Conservation (phyloP, 2,329 filamentous ascomycete species). For the Fusarium udum region DNA sequence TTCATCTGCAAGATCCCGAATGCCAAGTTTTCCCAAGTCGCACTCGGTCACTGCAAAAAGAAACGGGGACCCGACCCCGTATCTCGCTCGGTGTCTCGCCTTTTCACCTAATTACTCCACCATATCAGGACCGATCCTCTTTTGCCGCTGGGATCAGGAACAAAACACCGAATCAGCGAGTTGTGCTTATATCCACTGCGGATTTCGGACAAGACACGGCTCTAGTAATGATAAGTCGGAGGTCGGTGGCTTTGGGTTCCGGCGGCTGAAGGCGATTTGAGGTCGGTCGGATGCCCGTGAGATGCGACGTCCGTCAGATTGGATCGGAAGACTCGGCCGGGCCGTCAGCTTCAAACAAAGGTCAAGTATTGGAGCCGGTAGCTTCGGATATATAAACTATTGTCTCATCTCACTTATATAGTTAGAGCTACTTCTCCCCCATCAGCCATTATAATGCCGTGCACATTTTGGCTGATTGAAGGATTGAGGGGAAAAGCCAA, state of each 20-base stretch:
- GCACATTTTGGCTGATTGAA: not conserved
- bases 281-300: not conserved
- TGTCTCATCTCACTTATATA: not conserved
- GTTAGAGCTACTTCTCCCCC: not conserved
- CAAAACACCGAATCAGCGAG: not conserved
- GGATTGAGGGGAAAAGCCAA: not conserved
- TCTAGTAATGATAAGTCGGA: conserved; percentile 1
- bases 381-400: conserved; percentile 3
- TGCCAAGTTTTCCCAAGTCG: conserved; percentile 22
- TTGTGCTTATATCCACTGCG: conserved; percentile 14
- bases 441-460: not conserved
- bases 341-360: not conserved
- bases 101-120: conserved; percentile 14
- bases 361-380: not conserved
- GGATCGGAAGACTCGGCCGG: conserved; percentile 15
- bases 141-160: conserved; percentile 9
- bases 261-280: conserved; percentile 11
- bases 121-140: conserved; percentile 12
- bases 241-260: conserved; percentile 18
- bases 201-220: conserved; percentile 3
- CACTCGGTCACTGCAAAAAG: conserved; percentile 2
- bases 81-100: conserved; percentile 23
- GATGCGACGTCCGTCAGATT: conserved; percentile 14
- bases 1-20: conserved; percentile 29
- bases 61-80: not conserved